A percentile compares a stretch with the other conserved stretches of the same genome.
Evolutionary conservation across 164 flowering plant species (phyloP).

Genomic region (Houttuynia cordata): DNA sequence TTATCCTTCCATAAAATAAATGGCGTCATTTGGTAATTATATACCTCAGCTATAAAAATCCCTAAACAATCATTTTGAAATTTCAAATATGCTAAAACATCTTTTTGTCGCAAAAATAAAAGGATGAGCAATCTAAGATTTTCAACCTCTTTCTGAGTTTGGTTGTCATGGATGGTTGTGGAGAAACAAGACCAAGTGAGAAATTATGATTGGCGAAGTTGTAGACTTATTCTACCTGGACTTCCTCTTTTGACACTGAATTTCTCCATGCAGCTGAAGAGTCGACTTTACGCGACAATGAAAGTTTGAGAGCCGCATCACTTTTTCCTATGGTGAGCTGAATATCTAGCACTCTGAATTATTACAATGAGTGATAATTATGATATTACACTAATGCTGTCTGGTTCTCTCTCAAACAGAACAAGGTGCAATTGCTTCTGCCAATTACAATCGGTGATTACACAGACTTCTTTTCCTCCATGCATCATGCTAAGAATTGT

Average conservation of each 20-base stretch:
- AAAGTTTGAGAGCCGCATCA: slow-evolving; percentile 50
- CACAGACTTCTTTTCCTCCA: slow-evolving; percentile 84
- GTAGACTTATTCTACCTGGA: not conserved
- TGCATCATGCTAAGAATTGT: slow-evolving; percentile 92
- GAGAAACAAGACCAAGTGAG: not conserved
- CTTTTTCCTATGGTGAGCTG: slow-evolving; percentile 60
- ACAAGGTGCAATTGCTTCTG: slow-evolving; percentile 65
- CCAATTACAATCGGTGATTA: slow-evolving; percentile 80
- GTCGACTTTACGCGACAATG: slow-evolving; percentile 71
- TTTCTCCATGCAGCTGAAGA: slow-evolving; percentile 47
- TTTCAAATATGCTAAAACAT: no score
- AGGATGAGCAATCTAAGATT: no score
- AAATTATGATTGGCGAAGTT: not conserved
- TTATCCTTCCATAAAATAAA: no score
- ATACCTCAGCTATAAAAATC: no score
- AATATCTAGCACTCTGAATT: no score
- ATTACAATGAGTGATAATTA: no score
- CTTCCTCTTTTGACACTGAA: not conserved
- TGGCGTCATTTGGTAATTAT: no score
- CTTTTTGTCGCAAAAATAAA: no score
- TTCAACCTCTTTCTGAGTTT: no score
- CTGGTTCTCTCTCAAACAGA: slow-evolving; percentile 21
- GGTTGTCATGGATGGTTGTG: no score
- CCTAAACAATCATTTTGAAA: no score
- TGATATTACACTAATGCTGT: not conserved